Evolutionary conservation across 2,329 filamentous ascomycete species (phyloP).

Genomic region (Clarireedia homoeocarpa): DNA sequence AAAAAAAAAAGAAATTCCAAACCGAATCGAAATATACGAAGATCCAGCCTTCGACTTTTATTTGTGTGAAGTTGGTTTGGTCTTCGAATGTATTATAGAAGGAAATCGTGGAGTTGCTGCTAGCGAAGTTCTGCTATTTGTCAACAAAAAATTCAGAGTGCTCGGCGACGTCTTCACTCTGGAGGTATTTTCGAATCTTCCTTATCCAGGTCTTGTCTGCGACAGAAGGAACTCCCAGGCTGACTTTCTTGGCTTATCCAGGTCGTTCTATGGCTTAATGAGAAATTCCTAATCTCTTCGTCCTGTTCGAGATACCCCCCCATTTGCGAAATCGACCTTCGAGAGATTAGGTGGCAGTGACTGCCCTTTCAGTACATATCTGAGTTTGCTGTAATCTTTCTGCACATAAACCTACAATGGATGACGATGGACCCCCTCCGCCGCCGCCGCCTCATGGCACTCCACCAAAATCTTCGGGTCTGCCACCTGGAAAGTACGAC

Average conservation of each 20-base stretch:
- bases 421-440: conserved; percentile 38
- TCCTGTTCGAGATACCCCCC: not conserved
- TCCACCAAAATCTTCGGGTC: conserved; percentile 60
- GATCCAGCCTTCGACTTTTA: not conserved
- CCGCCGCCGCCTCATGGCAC: conserved; percentile 82
- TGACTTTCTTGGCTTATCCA: conserved; percentile 1
- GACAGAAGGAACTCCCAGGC: not conserved
- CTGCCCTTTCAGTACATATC: not conserved
- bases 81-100: not conserved
- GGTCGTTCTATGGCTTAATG: not conserved
- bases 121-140: not conserved
- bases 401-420: conserved; percentile 4
- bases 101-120: not conserved
- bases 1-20: not conserved
- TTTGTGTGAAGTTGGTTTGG: not conserved
- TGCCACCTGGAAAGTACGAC: conserved; percentile 89
- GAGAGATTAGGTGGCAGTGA: not conserved
- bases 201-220: not conserved
- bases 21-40: not conserved
- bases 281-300: not conserved
- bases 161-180: not conserved
- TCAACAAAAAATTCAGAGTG: not conserved
- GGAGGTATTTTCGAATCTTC: not conserved
- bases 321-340: not conserved
- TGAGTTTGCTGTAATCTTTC: not conserved